phyloP scores from a whole-genome alignment of 2,329 filamentous ascomycete species.

The Fusarium robinianum region DNA sequence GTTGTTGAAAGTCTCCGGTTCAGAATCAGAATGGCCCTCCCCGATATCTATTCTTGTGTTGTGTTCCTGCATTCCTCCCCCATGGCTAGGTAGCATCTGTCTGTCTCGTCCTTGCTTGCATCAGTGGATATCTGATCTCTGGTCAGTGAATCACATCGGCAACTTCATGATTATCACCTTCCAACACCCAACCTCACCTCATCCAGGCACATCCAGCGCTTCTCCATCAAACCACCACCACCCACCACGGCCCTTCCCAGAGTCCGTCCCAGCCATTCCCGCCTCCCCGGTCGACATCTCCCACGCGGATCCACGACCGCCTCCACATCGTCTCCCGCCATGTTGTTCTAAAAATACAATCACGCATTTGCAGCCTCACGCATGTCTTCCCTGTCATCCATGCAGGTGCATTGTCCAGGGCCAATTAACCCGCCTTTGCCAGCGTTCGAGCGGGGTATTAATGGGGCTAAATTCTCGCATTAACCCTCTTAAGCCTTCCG shows the following conservation, averaged over 20 bases:
- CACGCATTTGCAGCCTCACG: constrained; percentile 33
- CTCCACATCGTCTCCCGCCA: constrained; percentile 12
- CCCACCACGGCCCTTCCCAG: neutral
- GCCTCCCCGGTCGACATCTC: constrained; percentile 5
- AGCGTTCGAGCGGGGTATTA: constrained; percentile 17
- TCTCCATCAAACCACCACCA: neutral
- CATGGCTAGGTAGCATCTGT: neutral
- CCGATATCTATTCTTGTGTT: too few species aligned
- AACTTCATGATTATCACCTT: constrained; percentile 4
- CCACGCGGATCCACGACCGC: too few species aligned
- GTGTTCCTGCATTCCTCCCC: constrained; percentile 7
- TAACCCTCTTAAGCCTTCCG: too few species aligned
- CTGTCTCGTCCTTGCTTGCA: too few species aligned
- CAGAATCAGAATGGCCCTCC: neutral
- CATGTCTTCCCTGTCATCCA: constrained; percentile 30
- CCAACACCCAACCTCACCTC: neutral
- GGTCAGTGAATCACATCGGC: too few species aligned
- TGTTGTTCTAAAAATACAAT: constrained; percentile 31
- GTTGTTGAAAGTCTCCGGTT: too few species aligned
- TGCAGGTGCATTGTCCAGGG: constrained; percentile 4
- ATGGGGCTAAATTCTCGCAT: constrained; percentile 33
- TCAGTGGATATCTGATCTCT: too few species aligned
- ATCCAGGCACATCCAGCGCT: neutral
- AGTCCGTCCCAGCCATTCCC: neutral
- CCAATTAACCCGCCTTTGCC: constrained; percentile 30